Percentiles rank a stretch among this genome's conserved stretches.
These are phyloP conservation scores for Xylaria bambusicola DNA, from an alignment of 495 filamentous ascomycete genomes.

Conservation along the genomic window DNA sequence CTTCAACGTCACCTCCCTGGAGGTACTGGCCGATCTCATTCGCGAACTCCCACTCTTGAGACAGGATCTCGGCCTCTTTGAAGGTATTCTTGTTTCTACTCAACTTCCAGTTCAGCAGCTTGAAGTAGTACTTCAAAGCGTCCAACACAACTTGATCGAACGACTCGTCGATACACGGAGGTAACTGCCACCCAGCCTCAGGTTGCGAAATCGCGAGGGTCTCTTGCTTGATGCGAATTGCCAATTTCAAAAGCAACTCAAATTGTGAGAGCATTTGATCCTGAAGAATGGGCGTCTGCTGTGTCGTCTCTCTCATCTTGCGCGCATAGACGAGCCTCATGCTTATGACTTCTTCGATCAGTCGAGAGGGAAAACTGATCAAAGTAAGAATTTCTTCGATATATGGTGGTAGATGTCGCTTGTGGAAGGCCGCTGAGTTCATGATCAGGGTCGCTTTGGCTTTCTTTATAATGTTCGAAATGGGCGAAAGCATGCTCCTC, in stretches of 20 bases:
- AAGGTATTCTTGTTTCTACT: slow-evolving; percentile 98
- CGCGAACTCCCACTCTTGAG: slow-evolving; percentile 96
- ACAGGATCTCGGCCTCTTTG: slow-evolving; percentile 95
- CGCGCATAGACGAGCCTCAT: slow-evolving; percentile 89
- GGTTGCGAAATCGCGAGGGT: slow-evolving; percentile 82
- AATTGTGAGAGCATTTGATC: slow-evolving; percentile 98
- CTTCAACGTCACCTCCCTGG: slow-evolving; percentile 90
- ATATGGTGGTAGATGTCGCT: slow-evolving; percentile 91
- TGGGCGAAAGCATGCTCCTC: slow-evolving; percentile 78
- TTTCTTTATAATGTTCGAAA: slow-evolving; percentile 83
- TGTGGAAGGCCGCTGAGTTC: slow-evolving; percentile 82
- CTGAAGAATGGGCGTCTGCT: slow-evolving; percentile 85
- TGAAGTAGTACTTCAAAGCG: slow-evolving; percentile 95
- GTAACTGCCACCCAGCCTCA: slow-evolving; percentile 91
- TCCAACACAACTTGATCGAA: slow-evolving; percentile 96
- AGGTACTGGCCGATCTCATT: slow-evolving; percentile 88
- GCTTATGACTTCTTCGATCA: slow-evolving; percentile 95
- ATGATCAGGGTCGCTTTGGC: slow-evolving; percentile 89
- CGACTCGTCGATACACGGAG: slow-evolving; percentile 93
- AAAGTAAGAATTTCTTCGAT: slow-evolving; percentile 94
- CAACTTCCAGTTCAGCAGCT: slow-evolving; percentile 94
- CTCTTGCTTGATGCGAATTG: slow-evolving; percentile 86
- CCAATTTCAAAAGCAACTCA: slow-evolving; percentile 86
- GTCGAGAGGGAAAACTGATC: slow-evolving; percentile 93
- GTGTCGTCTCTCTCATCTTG: slow-evolving; percentile 86